A percentile compares a stretch with the other conserved stretches of the same genome.
Evolutionary conservation across 306 rosid genomes (phyloP).

Genomic region (Dalbergia cochinchinensis): DNA sequence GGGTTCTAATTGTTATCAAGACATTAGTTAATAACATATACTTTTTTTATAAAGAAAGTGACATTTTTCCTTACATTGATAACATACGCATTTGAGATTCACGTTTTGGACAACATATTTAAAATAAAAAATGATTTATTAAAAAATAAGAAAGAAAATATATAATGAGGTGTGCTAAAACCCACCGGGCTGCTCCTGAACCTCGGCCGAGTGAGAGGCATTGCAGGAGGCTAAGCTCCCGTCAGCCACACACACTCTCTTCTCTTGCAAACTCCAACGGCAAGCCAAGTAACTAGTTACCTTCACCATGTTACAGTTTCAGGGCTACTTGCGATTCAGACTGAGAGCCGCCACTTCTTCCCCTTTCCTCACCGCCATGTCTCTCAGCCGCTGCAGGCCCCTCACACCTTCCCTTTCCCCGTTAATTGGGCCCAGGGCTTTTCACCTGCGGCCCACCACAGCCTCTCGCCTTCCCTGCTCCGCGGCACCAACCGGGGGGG

Average conservation of each 20-base stretch:
- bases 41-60: too few relatives aligned
- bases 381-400: constrained; percentile 34
- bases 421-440: constrained; percentile 12
- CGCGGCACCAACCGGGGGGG: constrained; percentile 38
- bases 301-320: constrained; percentile 52
- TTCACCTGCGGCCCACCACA: constrained; percentile 32
- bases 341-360: constrained; percentile 42
- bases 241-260: too few relatives aligned
- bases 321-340: constrained; percentile 50
- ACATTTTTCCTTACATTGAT: too few relatives aligned
- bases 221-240: neutral
- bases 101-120: too few relatives aligned
- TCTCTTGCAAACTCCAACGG: too few relatives aligned
- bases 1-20: too few relatives aligned
- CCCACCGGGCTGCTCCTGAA: too few relatives aligned
- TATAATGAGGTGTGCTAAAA: too few relatives aligned
- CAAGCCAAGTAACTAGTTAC: neutral
- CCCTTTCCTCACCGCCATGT: constrained; percentile 50
- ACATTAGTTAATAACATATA: too few relatives aligned
- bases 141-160: too few relatives aligned
- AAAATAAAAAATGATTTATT: too few relatives aligned
- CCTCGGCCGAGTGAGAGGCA: neutral
- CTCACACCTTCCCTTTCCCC: constrained; percentile 37
- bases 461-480: constrained; percentile 48
- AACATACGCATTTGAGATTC: too few relatives aligned